Evolutionary conservation across 257 asterid genomes (phyloP).

Genomic region (Fraxinus cuspidata): DNA sequence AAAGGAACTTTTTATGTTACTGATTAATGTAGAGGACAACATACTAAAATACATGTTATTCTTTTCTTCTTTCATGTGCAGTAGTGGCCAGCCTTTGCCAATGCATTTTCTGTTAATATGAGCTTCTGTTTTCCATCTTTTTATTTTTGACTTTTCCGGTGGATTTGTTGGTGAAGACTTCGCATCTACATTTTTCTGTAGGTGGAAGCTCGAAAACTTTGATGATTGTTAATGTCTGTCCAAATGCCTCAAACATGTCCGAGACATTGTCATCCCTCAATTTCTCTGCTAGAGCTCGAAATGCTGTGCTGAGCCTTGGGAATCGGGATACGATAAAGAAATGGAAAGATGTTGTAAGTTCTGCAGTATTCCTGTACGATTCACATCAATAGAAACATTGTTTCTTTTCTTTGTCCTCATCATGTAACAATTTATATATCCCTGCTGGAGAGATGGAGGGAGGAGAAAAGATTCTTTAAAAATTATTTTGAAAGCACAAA

Average conservation of each 20-base stretch:
- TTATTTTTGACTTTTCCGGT: slow-evolving; percentile 9
- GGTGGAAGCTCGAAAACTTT: slow-evolving; percentile 94
- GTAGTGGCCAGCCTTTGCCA: slow-evolving; percentile 7
- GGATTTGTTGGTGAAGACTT: slow-evolving; percentile 9
- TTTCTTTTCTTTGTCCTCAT: not conserved
- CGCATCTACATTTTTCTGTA: slow-evolving; percentile 39
- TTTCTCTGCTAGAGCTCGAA: slow-evolving; percentile 92
- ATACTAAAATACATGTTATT: slow-evolving; percentile 3
- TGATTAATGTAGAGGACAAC: slow-evolving; percentile 7
- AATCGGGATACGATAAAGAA: slow-evolving; percentile 91
- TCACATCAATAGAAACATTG: slow-evolving; percentile 4
- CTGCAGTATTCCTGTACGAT: slow-evolving; percentile 20
- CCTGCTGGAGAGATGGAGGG: not conserved
- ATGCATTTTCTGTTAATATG: slow-evolving; percentile 6
- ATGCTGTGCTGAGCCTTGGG: slow-evolving; percentile 83
- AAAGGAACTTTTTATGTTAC: slow-evolving; percentile 4
- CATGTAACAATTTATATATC: slow-evolving; percentile 15
- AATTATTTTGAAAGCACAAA: not conserved
- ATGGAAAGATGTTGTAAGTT: slow-evolving; percentile 96
- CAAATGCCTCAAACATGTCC: slow-evolving; percentile 64
- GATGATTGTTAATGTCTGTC: slow-evolving; percentile 80
- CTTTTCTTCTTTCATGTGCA: slow-evolving; percentile 26
- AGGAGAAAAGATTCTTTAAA: slow-evolving; percentile 12
- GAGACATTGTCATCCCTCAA: slow-evolving; percentile 90
- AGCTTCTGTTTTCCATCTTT: slow-evolving; percentile 10